phyloP scores from a whole-genome alignment of 257 asterid genomes.

The Solanum habrochaites region DNA sequence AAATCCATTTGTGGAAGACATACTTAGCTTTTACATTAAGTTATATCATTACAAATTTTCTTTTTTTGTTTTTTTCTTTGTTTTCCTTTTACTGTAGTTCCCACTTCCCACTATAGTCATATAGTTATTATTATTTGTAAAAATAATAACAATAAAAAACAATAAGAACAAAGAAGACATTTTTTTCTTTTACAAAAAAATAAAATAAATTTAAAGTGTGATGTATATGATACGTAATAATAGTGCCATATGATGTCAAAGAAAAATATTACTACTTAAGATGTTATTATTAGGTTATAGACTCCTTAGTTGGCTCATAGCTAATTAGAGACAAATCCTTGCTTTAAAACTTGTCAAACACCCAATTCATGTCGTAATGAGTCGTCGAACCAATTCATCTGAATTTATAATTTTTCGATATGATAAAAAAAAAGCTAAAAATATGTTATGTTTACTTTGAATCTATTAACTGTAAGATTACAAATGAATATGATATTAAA shows the following conservation, averaged over 20 bases:
- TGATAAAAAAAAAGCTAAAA: accelerated
- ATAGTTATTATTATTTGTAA: not conserved
- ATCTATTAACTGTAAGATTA: not conserved
- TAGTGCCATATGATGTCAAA: not conserved
- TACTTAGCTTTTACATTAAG: conserved; percentile 70
- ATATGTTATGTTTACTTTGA: not conserved
- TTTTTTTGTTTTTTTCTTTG: not conserved
- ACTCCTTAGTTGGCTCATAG: not conserved
- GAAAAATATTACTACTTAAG: not conserved
- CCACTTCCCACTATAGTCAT: not conserved
- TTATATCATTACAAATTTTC: conserved; percentile 24
- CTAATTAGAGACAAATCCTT: not conserved
- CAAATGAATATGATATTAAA: not conserved
- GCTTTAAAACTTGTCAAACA: not conserved
- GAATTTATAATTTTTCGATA: not conserved
- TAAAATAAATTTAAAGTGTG: not conserved
- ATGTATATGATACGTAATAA: not conserved
- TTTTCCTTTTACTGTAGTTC: not conserved
- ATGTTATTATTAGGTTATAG: not conserved
- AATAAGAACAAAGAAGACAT: not conserved
- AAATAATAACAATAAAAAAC: not conserved
- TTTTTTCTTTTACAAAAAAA: not conserved
- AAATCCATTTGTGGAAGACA: conserved; percentile 30
- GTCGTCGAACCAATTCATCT: accelerated
- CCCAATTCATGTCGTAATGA: not conserved